phyloP scores from a whole-genome alignment of 371 early-diverging fungal species.

The Parasitella parasitica region DNA sequence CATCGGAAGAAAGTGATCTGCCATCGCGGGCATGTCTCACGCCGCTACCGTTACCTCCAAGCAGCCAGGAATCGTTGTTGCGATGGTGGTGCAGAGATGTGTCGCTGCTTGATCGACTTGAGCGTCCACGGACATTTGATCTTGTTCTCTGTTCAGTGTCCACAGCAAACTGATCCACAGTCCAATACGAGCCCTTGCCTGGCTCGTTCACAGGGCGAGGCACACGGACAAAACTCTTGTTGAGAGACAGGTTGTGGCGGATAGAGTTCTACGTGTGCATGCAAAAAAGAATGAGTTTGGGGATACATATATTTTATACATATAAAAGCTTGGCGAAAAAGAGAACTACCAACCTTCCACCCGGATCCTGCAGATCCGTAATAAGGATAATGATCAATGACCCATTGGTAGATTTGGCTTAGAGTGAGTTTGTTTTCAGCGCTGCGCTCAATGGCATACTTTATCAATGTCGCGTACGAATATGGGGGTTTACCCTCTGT shows the following conservation, averaged over 20 bases:
- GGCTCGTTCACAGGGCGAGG: conserved; percentile 87
- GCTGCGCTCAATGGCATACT: conserved; percentile 83
- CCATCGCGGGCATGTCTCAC: conserved; percentile 15
- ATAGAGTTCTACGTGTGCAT: conserved; percentile 81
- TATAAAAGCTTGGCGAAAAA: not conserved
- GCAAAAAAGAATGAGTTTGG: not conserved
- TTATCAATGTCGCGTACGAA: conserved; percentile 88
- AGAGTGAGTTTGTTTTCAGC: conserved; percentile 75
- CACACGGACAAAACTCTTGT: conserved; percentile 87
- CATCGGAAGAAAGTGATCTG: conserved; percentile 23
- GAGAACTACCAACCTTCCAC: conserved; percentile 75
- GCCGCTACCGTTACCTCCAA: not conserved
- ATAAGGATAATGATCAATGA: conserved; percentile 75
- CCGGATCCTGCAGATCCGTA: conserved; percentile 70
- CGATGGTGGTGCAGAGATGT: conserved; percentile 15
- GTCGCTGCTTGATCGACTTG: conserved; percentile 23
- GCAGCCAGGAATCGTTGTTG: not conserved
- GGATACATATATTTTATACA: not conserved
- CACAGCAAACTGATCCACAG: conserved; percentile 52
- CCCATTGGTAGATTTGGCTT: conserved; percentile 89
- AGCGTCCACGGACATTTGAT: conserved; percentile 17
- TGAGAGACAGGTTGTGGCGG: conserved; percentile 95
- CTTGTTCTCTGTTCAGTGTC: conserved; percentile 22
- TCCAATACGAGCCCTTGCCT: conserved; percentile 97
- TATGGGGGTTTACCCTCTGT: conserved; percentile 71